Percentiles rank a stretch among this genome's conserved stretches.
Evolutionary conservation across 2,329 filamentous ascomycete species (phyloP).

Genomic region (Cercospora brassicicola): DNA sequence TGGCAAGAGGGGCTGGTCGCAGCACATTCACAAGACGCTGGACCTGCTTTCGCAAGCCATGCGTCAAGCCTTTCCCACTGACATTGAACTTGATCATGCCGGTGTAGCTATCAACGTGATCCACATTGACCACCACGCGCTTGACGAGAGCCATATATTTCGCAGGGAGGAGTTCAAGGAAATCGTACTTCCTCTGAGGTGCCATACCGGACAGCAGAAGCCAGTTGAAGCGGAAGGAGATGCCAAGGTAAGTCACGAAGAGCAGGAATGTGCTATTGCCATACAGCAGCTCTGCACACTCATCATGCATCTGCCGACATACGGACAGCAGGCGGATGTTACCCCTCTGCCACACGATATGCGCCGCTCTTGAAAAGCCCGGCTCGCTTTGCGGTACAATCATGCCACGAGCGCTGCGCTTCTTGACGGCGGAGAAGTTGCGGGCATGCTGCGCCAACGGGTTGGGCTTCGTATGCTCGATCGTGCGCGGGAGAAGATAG

Average conservation of each 20-base stretch:
- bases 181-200: slow-evolving; percentile 43
- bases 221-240: slow-evolving; percentile 49
- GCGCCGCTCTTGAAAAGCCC: slow-evolving; percentile 10
- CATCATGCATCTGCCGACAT: slow-evolving; percentile 47
- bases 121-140: slow-evolving; percentile 47
- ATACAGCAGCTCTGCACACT: slow-evolving; percentile 50
- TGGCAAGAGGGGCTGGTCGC: slow-evolving; percentile 12
- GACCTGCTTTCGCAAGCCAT: slow-evolving; percentile 46
- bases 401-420: slow-evolving; percentile 32
- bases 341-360: slow-evolving; percentile 47
- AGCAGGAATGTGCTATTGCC: slow-evolving; percentile 49
- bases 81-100: slow-evolving; percentile 56
- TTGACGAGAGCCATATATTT: slow-evolving; percentile 46
- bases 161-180: slow-evolving; percentile 46
- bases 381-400: slow-evolving; percentile 20
- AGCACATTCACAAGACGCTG: slow-evolving; percentile 44
- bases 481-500: slow-evolving; percentile 46
- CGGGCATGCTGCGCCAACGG: slow-evolving; percentile 33
- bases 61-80: slow-evolving; percentile 46
- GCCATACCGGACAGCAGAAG: slow-evolving; percentile 44
- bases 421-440: slow-evolving; percentile 37
- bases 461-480: slow-evolving; percentile 29
- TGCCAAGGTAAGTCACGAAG: slow-evolving; percentile 46
- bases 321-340: slow-evolving; percentile 44
- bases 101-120: slow-evolving; percentile 52